Percentiles rank a stretch among this genome's conserved stretches.
phyloP scores from a whole-genome alignment of 1,284 basidiomycete species.

The Coniferiporia sulphurascens region DNA sequence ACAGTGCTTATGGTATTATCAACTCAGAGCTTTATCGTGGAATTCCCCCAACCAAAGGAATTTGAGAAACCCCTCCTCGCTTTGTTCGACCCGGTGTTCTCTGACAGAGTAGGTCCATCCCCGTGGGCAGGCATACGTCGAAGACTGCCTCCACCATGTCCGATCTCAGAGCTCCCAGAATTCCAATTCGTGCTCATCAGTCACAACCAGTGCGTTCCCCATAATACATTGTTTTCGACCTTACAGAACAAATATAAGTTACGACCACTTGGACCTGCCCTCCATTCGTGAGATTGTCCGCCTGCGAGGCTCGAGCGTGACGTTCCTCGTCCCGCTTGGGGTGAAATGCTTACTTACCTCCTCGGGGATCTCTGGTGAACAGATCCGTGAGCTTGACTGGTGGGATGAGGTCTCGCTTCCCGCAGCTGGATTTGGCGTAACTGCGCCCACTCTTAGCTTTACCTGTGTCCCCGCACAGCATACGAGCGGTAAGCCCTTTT shows the following conservation, averaged over 20 bases:
- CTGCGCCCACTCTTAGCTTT: constrained; percentile 22
- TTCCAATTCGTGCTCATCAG: constrained; percentile 31
- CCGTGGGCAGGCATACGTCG: constrained; percentile 26
- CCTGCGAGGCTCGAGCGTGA: constrained; percentile 21
- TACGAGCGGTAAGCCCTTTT: constrained; percentile 26
- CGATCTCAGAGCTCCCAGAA: constrained; percentile 29
- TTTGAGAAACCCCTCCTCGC: constrained; percentile 23
- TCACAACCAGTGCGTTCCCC: constrained; percentile 31
- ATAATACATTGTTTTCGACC: background rate
- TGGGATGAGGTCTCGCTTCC: constrained; percentile 24
- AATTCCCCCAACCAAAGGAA: constrained; percentile 22
- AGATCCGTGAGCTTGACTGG: constrained; percentile 32
- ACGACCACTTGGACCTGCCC: constrained; percentile 31
- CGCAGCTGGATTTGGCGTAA: background rate
- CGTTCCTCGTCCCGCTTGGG: constrained; percentile 28
- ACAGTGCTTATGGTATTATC: background rate
- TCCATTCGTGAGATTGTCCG: constrained; percentile 25
- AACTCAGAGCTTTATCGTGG: constrained; percentile 28
- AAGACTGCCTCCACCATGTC: constrained; percentile 30
- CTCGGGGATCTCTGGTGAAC: constrained; percentile 24
- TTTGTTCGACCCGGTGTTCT: constrained; percentile 33
- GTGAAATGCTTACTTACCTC: constrained; percentile 26
- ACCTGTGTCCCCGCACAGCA: constrained; percentile 33
- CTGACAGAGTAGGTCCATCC: constrained; percentile 29
- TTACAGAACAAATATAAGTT: constrained; percentile 20